Percentiles rank a stretch among this genome's conserved stretches.
phyloP scores from a whole-genome alignment of 768 basidiomycete species.

The Chiua virens region DNA sequence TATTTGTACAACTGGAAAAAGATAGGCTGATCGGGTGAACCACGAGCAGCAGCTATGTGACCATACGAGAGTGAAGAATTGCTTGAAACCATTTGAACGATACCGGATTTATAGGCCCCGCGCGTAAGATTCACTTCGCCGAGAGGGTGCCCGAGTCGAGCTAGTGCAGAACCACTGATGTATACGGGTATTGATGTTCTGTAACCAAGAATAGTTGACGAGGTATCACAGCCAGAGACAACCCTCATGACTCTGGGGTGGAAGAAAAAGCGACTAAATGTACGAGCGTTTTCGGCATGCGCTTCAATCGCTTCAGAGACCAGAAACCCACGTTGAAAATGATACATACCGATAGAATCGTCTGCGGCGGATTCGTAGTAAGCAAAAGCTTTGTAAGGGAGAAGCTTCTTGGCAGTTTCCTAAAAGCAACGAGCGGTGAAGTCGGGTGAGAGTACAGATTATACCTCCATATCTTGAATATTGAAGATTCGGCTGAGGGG shows the following conservation, averaged over 20 bases:
- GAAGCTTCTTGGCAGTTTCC: conserved; percentile 69
- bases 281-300: conserved; percentile 64
- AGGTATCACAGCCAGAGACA: conserved; percentile 65
- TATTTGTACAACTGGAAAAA: conserved; percentile 91
- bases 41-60: conserved; percentile 59
- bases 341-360: conserved; percentile 71
- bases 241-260: conserved; percentile 75
- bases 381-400: conserved; percentile 73
- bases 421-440: conserved; percentile 22
- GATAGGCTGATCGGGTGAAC: conserved; percentile 56
- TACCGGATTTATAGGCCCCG: conserved; percentile 60
- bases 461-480: conserved; percentile 81
- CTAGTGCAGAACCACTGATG: conserved; percentile 79
- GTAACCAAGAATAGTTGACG: conserved; percentile 73
- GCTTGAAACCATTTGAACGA: conserved; percentile 85
- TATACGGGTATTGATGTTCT: conserved; percentile 76
- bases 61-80: conserved; percentile 70
- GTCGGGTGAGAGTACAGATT: neutral
- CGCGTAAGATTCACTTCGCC: conserved; percentile 83
- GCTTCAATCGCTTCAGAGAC: conserved; percentile 38
- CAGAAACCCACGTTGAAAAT: conserved; percentile 5
- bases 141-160: conserved; percentile 85
- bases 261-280: conserved; percentile 86
- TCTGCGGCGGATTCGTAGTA: conserved; percentile 89
- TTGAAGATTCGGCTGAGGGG: conserved; percentile 70